These are phyloP conservation scores for Vanrija pseudolonga DNA, from an alignment of 1,284 basidiomycete species.

Conservation along the genomic window DNA sequence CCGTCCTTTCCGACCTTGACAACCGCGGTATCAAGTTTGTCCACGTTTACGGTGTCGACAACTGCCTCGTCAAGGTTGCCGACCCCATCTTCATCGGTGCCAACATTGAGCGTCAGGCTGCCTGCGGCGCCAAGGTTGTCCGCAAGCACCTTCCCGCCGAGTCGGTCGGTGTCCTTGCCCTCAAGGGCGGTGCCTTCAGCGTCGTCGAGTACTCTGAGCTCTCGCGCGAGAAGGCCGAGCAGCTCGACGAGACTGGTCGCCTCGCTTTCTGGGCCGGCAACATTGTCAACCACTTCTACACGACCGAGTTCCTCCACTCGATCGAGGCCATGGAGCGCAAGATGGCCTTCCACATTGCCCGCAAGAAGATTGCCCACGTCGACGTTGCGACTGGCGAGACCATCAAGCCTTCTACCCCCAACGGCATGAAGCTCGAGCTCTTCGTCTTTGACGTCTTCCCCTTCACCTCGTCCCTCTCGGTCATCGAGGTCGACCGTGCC, in stretches of 20 bases:
- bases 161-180: slow-evolving; percentile 90
- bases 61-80: slow-evolving; percentile 95
- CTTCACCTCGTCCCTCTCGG: slow-evolving; percentile 74
- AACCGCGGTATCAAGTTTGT: slow-evolving; percentile 78
- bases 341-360: slow-evolving; percentile 95
- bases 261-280: slow-evolving; percentile 92
- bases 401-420: slow-evolving; percentile 81
- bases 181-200: slow-evolving; percentile 72
- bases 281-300: slow-evolving; percentile 99
- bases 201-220: slow-evolving; percentile 99
- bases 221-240: slow-evolving; percentile 76
- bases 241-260: slow-evolving; percentile 65
- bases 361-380: slow-evolving; percentile 91
- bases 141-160: slow-evolving; percentile 83
- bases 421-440: slow-evolving; percentile 98
- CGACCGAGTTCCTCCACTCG: slow-evolving; percentile 73
- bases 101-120: slow-evolving; percentile 77
- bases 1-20: slow-evolving; percentile 79
- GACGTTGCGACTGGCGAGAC: slow-evolving; percentile 61
- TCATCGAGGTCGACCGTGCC: slow-evolving; percentile 80
- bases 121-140: slow-evolving; percentile 94
- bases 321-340: slow-evolving; percentile 80
- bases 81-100: slow-evolving; percentile 96
- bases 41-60: slow-evolving; percentile 97
- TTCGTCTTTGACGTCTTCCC: slow-evolving; percentile 99